Evolutionary conservation across 371 early-diverging fungal species (phyloP), one percentile per base, ranked within the genome.

Genomic region (Mortierella sp.): DNA sequence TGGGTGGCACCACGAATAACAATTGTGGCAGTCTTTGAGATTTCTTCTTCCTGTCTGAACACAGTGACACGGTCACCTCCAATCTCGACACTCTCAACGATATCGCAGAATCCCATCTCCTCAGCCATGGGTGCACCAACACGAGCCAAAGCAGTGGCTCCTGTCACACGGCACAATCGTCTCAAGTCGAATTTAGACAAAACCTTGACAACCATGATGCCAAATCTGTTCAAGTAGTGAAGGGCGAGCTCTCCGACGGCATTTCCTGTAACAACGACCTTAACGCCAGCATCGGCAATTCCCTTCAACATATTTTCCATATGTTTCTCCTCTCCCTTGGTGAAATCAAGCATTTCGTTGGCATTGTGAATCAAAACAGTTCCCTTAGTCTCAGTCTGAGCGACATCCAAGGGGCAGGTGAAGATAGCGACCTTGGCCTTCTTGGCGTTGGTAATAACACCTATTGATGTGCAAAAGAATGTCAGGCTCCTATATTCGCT

Each of bases 301-400:
- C 94, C 94, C 86, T 94, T 94, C 84, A 97, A 92, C 51, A 91
- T 89, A 85, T 86, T 86, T 84, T 94, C 94, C 72, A 95, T 87
- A 70, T 93, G 92, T 75, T 89, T 87, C 84, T 94, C 94, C 80
- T 95, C 99, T 62, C 97, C 99, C 86, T 96, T 97, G 70, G 95
- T 94, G 84, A 98, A 99, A 84, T 93, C 93, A 52, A 98, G 89
- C 96, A 99, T 96, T 84, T 99, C 99, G 68, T 94, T 89, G 65
- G 99, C 99, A 83, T 95, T 98, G 77, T 96, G 94, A 80, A 99
- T 94, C 83, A 99, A 88, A 49, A 99, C 98, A 8, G 99, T 99
- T 55, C 99, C 99, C 91, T 99, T 99, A 66, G 99, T 99, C 85
- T 99, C 99, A 35, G 99, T 98, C 84, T 97, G 93, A 22, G 94